These are phyloP conservation scores for Yueomyces sp. DNA, from an alignment of 1,139 yeast species.

Conservation along the genomic window DNA sequence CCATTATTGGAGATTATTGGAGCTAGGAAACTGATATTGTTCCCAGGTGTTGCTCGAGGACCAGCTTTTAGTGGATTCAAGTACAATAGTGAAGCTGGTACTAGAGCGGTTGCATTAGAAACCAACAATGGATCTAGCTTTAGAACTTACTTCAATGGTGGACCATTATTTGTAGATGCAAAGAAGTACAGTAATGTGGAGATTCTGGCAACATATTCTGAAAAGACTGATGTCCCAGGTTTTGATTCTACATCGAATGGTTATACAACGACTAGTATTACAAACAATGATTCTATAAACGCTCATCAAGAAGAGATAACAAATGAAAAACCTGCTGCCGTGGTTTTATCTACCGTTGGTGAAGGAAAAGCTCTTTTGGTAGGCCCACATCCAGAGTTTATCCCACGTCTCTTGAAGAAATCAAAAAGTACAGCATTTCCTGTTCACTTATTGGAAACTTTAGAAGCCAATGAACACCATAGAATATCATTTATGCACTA, in stretches of 20 bases:
- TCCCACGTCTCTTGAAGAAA: slow-evolving; percentile 38
- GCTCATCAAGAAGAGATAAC: slow-evolving; percentile 11
- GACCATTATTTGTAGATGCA: slow-evolving; percentile 74
- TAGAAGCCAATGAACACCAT: slow-evolving; percentile 33
- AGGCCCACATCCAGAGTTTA: slow-evolving; percentile 87
- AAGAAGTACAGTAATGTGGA: slow-evolving; percentile 45
- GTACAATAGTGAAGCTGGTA: slow-evolving; percentile 67
- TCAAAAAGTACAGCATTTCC: slow-evolving; percentile 24
- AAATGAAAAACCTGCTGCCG: slow-evolving; percentile 45
- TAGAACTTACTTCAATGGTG: slow-evolving; percentile 58
- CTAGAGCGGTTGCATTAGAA: slow-evolving; percentile 42
- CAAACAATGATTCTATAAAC: not conserved
- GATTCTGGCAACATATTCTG: slow-evolving; percentile 55
- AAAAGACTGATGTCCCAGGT: slow-evolving; percentile 34
- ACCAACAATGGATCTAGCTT: slow-evolving; percentile 27
- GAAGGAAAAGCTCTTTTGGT: slow-evolving; percentile 65
- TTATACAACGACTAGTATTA: not conserved
- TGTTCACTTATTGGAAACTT: slow-evolving; percentile 26
- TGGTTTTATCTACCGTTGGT: slow-evolving; percentile 55
- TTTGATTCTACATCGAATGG: slow-evolving; percentile 3
- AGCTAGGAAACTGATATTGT: slow-evolving; percentile 64
- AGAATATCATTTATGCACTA: slow-evolving; percentile 46
- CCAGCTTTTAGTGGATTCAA: slow-evolving; percentile 70
- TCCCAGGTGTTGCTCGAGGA: slow-evolving; percentile 75
- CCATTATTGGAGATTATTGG: slow-evolving; percentile 70